Conservation (phyloP, 257 asterid species). For the Fraxinus pennsylvanica region DNA sequence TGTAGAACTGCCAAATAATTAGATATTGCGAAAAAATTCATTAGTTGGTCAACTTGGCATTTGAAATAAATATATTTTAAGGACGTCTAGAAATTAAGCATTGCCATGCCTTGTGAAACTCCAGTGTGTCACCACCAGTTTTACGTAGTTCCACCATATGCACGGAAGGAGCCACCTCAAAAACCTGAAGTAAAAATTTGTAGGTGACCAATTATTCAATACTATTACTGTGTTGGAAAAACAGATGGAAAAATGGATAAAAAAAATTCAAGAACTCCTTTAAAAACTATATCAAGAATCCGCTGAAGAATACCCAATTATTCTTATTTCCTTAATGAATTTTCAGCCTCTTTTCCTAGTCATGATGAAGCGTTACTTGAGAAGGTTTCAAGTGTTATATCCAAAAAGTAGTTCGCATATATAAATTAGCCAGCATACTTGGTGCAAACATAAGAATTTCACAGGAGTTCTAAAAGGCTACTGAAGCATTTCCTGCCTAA, state of each 20-base stretch:
- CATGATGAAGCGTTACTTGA: not conserved
- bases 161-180: constrained; percentile 83
- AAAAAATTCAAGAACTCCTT: not conserved
- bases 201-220: not conserved
- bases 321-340: not conserved
- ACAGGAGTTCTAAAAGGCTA: too few species aligned
- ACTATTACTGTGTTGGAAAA: not conserved
- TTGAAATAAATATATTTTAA: not conserved
- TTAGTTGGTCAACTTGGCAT: not conserved
- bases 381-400: not conserved
- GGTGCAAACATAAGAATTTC: too few species aligned
- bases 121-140: constrained; percentile 82
- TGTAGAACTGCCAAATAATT: constrained; percentile 57
- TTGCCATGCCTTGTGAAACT: constrained; percentile 72
- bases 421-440: too few species aligned
- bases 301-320: not conserved
- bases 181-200: constrained; percentile 47
- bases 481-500: too few species aligned
- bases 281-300: not conserved
- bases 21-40: not conserved
- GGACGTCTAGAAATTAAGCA: not conserved
- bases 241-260: not conserved
- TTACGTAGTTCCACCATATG: constrained; percentile 86
- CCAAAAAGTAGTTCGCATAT: not conserved
- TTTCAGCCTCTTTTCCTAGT: too few species aligned